Evolutionary conservation across 2,329 filamentous ascomycete species (phyloP).

Genomic region (Ascochyta koolunga): DNA sequence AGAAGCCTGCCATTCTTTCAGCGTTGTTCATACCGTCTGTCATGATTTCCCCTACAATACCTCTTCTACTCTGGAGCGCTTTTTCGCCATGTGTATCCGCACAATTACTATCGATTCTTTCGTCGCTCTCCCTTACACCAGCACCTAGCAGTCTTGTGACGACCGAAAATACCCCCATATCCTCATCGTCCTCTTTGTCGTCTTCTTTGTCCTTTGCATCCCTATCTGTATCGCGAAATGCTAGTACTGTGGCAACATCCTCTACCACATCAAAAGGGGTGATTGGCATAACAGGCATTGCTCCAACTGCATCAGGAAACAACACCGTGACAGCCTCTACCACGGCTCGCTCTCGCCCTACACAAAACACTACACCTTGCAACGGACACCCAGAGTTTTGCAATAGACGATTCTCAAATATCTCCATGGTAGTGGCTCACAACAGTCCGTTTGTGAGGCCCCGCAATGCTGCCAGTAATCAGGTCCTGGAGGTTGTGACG

Average conservation of each 20-base stretch:
- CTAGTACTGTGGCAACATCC: slow-evolving; percentile 17
- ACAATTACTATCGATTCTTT: slow-evolving; percentile 20
- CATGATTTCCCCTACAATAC: slow-evolving; percentile 20
- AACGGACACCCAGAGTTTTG: slow-evolving; percentile 47
- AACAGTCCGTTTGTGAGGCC: slow-evolving; percentile 43
- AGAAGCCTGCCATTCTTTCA: slow-evolving; percentile 19
- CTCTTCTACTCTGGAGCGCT: slow-evolving; percentile 14
- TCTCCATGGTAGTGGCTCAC: slow-evolving; percentile 46
- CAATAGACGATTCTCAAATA: slow-evolving; percentile 40
- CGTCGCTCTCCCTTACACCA: slow-evolving; percentile 8
- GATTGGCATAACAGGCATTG: slow-evolving; percentile 28
- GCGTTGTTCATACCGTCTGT: slow-evolving; percentile 3
- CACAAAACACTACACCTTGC: slow-evolving; percentile 40
- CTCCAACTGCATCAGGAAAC: slow-evolving; percentile 17
- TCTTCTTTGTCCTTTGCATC: slow-evolving; percentile 6
- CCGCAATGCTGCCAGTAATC: slow-evolving; percentile 44
- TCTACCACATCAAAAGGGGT: slow-evolving; percentile 18
- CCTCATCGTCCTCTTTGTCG: neutral
- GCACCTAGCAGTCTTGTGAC: slow-evolving; percentile 18
- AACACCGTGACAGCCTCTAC: slow-evolving; percentile 17
- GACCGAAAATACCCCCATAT: neutral
- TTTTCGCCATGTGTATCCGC: slow-evolving; percentile 16
- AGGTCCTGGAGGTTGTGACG: slow-evolving; percentile 31
- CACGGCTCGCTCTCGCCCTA: slow-evolving; percentile 16
- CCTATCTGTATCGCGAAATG: slow-evolving; percentile 18